These are phyloP conservation scores for Candida morakotiae DNA, from an alignment of 805 yeast species.

Conservation along the genomic window DNA sequence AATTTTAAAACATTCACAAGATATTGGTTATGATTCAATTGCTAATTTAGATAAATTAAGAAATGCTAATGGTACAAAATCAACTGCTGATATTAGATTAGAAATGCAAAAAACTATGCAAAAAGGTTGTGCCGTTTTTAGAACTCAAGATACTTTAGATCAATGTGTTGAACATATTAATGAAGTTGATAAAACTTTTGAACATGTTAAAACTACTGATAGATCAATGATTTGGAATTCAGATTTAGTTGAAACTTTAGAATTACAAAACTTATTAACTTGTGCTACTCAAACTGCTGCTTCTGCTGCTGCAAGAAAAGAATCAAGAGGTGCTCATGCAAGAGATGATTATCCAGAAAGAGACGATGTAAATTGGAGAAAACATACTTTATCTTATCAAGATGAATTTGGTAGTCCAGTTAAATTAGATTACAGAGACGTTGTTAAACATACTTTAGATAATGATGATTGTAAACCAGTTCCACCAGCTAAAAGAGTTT, in stretches of 20 bases:
- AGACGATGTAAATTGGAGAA: slow-evolving; percentile 97
- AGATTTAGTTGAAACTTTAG: slow-evolving; percentile 93
- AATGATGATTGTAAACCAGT: slow-evolving; percentile 91
- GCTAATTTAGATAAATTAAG: slow-evolving; percentile 88
- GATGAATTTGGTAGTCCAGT: slow-evolving; percentile 64
- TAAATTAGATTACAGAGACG: slow-evolving; percentile 79
- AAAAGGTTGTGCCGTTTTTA: slow-evolving; percentile 93
- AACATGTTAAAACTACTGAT: slow-evolving; percentile 82
- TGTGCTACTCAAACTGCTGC: slow-evolving; percentile 96
- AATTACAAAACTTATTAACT: slow-evolving; percentile 92
- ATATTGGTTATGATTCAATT: slow-evolving; percentile 84
- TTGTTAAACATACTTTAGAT: slow-evolving; percentile 80
- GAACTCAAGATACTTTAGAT: slow-evolving; percentile 88
- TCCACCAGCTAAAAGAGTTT: slow-evolving; percentile 96
- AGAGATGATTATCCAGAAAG: slow-evolving; percentile 96
- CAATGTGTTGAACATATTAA: slow-evolving; percentile 82
- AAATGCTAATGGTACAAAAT: slow-evolving; percentile 74
- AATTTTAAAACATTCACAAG: slow-evolving; percentile 75
- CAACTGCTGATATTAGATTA: slow-evolving; percentile 86
- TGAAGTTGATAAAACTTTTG: slow-evolving; percentile 70
- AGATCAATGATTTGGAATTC: slow-evolving; percentile 99
- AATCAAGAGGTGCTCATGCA: slow-evolving; percentile 99
- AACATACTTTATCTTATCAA: slow-evolving; percentile 96
- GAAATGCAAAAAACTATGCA: slow-evolving; percentile 97
- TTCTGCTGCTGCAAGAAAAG: slow-evolving; percentile 92